These are phyloP conservation scores for Agrostemma githago DNA, from an alignment of 148 eudicot genomes.

Conservation along the genomic window DNA sequence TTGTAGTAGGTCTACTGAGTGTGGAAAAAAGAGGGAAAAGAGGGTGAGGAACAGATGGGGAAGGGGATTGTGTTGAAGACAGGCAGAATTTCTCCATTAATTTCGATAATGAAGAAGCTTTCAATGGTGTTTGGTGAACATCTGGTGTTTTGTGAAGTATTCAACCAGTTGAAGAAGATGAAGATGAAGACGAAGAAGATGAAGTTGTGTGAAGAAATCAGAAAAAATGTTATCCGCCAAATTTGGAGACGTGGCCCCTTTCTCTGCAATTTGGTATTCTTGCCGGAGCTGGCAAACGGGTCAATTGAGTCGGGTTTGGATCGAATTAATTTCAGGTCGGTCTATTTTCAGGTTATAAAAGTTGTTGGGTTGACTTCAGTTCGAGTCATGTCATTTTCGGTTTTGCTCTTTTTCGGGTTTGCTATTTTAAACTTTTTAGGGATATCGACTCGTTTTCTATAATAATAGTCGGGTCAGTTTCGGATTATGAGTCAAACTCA, in stretches of 20 bases:
- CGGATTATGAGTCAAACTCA: no score
- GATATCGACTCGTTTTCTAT: no score
- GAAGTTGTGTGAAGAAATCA: background rate
- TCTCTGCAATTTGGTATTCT: slow-evolving; percentile 15
- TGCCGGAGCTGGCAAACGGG: background rate
- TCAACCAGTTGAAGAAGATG: background rate
- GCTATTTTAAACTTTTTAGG: no score
- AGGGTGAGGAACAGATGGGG: slow-evolving; percentile 24
- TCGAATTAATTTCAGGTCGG: no score
- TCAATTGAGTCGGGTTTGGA: background rate
- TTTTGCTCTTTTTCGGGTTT: no score
- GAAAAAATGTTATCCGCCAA: slow-evolving; percentile 26
- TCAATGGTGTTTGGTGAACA: background rate
- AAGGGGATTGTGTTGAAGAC: slow-evolving; percentile 31
- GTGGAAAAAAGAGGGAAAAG: slow-evolving; percentile 29
- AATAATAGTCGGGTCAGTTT: no score
- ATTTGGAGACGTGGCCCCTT: slow-evolving; percentile 25
- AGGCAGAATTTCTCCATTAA: slow-evolving; percentile 47
- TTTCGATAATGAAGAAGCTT: background rate
- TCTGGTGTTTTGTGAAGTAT: slow-evolving; percentile 6
- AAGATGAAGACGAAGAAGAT: background rate
- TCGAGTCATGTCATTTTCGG: no score
- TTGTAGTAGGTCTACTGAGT: slow-evolving; percentile 18
- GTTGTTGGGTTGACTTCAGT: no score
- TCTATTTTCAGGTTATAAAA: no score